Percentiles rank a stretch among this genome's conserved stretches.
These are phyloP conservation scores for Mycocentrospora acerina DNA, from an alignment of 2,329 filamentous ascomycete species.

Conservation along the genomic window DNA sequence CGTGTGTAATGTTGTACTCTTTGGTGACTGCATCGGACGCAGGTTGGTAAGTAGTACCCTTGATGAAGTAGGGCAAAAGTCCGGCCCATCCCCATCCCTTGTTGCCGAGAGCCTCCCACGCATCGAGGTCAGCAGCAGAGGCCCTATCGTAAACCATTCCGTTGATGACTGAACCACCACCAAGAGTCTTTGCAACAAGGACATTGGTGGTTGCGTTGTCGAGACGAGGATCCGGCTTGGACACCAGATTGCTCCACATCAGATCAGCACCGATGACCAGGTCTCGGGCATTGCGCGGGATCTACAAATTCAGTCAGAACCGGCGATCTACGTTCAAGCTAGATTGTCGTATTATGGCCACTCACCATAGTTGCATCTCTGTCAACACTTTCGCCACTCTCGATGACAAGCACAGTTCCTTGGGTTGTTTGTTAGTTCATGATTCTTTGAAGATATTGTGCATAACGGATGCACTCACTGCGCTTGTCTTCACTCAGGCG, in stretches of 20 bases:
- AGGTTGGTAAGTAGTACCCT: slow-evolving; percentile 30
- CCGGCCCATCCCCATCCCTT: slow-evolving; percentile 59
- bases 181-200: slow-evolving; percentile 27
- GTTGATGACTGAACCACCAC: slow-evolving; percentile 17
- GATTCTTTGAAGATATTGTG: too few relatives aligned
- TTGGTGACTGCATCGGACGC: slow-evolving; percentile 19
- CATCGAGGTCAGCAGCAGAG: slow-evolving; percentile 46
- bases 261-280: slow-evolving; percentile 21
- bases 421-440: slow-evolving; percentile 1
- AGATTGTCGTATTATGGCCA: too few relatives aligned
- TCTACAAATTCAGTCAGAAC: slow-evolving; percentile 1
- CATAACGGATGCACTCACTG: slow-evolving; percentile 12
- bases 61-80: slow-evolving; percentile 34
- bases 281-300: slow-evolving; percentile 30
- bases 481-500: slow-evolving; percentile 26
- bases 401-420: slow-evolving; percentile 31
- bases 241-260: slow-evolving; percentile 23
- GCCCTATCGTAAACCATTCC: slow-evolving; percentile 40
- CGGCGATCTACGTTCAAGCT: too few relatives aligned
- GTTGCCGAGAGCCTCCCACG: slow-evolving; percentile 62
- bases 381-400: slow-evolving; percentile 28
- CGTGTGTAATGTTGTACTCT: slow-evolving; percentile 32
- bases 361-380: slow-evolving; percentile 16
- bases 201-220: slow-evolving; percentile 24
- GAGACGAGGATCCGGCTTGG: slow-evolving; percentile 23